Base-by-base conservation (phyloP, 495 filamentous ascomycete species). In the Penicillium tannophilum region DNA sequence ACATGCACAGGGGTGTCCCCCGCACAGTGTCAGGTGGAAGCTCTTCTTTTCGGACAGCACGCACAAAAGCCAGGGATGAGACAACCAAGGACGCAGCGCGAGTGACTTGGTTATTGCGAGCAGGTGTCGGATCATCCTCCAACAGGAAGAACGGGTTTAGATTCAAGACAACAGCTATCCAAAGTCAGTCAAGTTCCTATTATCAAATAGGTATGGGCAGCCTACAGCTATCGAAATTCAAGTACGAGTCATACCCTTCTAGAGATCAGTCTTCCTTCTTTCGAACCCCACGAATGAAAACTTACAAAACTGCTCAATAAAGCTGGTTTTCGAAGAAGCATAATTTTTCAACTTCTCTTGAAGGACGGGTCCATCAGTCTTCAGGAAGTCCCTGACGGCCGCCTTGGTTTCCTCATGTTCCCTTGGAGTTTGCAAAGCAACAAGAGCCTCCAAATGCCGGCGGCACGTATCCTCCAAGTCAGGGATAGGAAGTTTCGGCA, bases 241-340 rank as follows among this genome's bases (percentile, higher is more conserved):
- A 79, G 68, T 97, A 98, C 31, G 94, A 98, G 71, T 98, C 94
- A 68, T 98, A 98, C 94, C 94, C 93, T 98, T 66, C 26, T 10
- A 49, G 9, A 26, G 16, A 39, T 58, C 49, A 66, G 60, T 30
- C 7, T 45, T 19, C 2, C 11, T 23, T 17, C 17, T 5, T 17
- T 17, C 20, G 5, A 12, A 20, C 12, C 17, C 26, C 19, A 0
- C 17, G 19, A 41, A 17, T 8, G 4, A 9, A 14, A 31, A 84
- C 93, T 59, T 85, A 98, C 93, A 98, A 63, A 98, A 98, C 70
- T 98, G 94, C 70, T 98, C 94, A 60, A 98, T 98, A 69, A 95
- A 98, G 71, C 95, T 98, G 10, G 91, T 91, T 74, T 92, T 92
- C 23, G 88, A 92, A 6, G 82, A 83, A n/a, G 95, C 92, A 81